Percentiles rank a stretch among this genome's conserved stretches.
These are phyloP conservation scores for Cytospora piceicola DNA, from an alignment of 2,329 filamentous ascomycete genomes.

Conservation along the genomic window DNA sequence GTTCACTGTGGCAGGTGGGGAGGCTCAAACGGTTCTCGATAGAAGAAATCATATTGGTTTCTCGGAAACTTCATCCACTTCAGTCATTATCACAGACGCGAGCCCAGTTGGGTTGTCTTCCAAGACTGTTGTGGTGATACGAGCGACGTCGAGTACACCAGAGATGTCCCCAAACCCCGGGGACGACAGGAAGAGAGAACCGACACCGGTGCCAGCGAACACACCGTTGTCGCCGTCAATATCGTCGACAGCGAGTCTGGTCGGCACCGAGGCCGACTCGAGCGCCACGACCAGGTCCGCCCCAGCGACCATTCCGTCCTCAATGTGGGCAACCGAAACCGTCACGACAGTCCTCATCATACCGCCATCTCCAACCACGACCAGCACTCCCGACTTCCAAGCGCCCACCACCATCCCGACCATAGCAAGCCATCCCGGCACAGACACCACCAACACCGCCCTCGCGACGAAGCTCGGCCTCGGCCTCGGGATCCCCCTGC, in stretches of 20 bases:
- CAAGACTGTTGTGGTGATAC: neutral
- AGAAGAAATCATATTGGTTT: conserved; percentile 25
- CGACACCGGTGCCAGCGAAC: neutral
- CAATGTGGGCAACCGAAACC: neutral
- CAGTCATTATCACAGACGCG: neutral
- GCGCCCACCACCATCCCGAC: conserved; percentile 1
- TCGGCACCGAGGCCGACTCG: neutral
- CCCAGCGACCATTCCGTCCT: neutral
- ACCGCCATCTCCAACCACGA: neutral
- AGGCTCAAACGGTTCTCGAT: conserved; percentile 33
- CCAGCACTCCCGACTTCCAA: conserved; percentile 6
- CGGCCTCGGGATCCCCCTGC: conserved; percentile 25
- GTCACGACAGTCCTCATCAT: neutral
- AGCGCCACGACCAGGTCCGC: neutral
- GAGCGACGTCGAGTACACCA: neutral
- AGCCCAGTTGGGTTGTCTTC: neutral
- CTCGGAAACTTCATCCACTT: conserved; percentile 23
- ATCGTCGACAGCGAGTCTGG: neutral
- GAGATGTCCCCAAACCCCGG: neutral
- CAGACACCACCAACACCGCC: neutral
- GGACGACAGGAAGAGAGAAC: neutral
- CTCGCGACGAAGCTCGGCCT: conserved; percentile 25
- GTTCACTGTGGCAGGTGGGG: conserved; percentile 26
- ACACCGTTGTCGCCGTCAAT: neutral
- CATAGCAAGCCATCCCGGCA: neutral